Base-by-base conservation (phyloP, 2,329 filamentous ascomycete genomes). In the Pseudogymnoascus sp. region DNA sequence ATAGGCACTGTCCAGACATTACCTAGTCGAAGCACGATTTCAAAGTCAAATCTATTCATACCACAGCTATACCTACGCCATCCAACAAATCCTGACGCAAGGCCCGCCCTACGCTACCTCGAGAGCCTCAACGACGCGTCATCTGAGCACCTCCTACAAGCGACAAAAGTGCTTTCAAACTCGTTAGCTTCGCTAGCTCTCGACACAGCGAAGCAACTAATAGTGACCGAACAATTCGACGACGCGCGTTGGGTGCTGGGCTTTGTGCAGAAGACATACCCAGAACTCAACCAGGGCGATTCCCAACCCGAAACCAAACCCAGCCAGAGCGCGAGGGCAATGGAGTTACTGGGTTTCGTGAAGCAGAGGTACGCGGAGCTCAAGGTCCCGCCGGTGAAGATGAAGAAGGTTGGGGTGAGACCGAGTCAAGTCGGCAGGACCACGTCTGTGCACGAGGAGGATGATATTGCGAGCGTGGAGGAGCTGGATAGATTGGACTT, bases 381-480 rank as follows among this genome's bases (percentile, higher is more conserved):
- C 31, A 16, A 61, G n/a, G 12, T 26, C 36, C n/a, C 36, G 39
- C 37, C 21, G 8, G 12, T 12, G 36, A 45, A 45, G 36, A 40
- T 16, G 60, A 16, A 29, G 37, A 18, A 39, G 40, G 23, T 31
- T 11, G 16, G 11, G 10, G 14, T 16, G n/a, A 42, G 34, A 42
- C 29, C 39, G 4, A 54, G 40, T 11, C 37, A 61, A 76, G 79
- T 12, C 85, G 85, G 59, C 86, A 87, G 69, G 85, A 88, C 71
- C 2, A 60, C 16, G n/a, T 4, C 31, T 16, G 11, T 67, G 68
- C 37, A 67, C 67, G 57, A 70, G 26, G 37, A 62, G 40, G 39
- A 31, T 40, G 60, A 60, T 36, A 39, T 36, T 7, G 57, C 31
- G 36, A 60, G 36, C 36, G 12, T 60, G 29, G n/a, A 31, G 16